Evolutionary conservation across 345 rosid genomes (phyloP), one percentile per base, ranked within the genome.

Genomic region (Alliaria petiolata): DNA sequence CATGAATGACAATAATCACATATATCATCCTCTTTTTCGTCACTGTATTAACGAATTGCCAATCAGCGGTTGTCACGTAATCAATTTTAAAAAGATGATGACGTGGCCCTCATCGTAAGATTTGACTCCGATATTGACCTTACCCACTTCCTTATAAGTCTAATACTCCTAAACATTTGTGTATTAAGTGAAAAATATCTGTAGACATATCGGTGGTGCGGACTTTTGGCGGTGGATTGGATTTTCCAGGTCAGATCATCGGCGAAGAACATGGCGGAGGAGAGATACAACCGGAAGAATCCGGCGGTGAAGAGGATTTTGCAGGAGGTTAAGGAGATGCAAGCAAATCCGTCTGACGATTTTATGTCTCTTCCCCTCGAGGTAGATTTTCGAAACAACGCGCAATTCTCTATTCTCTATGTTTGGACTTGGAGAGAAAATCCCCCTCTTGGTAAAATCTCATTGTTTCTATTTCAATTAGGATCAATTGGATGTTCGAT

Each of bases 311-410:
- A 90, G 95, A 84, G 98, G 86, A 93, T 93, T 66, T 75, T 93
- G 72, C 96, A 89, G 85, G 98, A 93, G 88, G 91, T 93, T 49
- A 91, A 91, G 76, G 98, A 93, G 88, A 91, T 89, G 97, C 98
- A 93, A 77, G 89, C 97, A 31, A 87, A 91, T 83, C 98, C 97
- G 0, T 91, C 97, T 17, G 97, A 91, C 62, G 98, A 93, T 85
- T 91, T 93, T 83, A 89, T 78, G 91, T 91, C 97, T 83, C 89
- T 93, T 45, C 97, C 98, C 78, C 89, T 93, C 51, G 98, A 93
- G 95, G 98, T 87, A 55, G 50, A 45, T 45, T 45, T 45, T 31
- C 8, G 35, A 31, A n/a, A n/a, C n/a, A n/a, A n/a, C n/a, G n/a
- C 6, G 7, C 35, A 31, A 60, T 4, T 4, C 3, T 30, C 7